Conservation (phyloP, 176 grass and related monocot genomes). For the Carex kokanica region DNA sequence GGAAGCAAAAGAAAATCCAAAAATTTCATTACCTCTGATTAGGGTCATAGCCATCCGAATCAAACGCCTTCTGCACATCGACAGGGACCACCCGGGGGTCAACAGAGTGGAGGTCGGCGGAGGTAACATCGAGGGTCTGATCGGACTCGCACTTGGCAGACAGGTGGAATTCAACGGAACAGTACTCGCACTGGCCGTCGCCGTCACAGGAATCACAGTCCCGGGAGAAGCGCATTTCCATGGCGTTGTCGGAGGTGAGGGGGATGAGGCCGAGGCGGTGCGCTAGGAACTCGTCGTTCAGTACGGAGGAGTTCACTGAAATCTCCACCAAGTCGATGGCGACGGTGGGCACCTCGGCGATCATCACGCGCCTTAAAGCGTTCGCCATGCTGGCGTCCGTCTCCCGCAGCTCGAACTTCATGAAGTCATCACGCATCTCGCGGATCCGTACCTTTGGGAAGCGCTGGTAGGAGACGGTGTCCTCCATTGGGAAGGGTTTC, state of each 20-base stretch:
- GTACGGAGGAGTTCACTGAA: conserved; percentile 84
- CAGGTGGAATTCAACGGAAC: conserved; percentile 90
- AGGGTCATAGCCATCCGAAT: conserved; percentile 31
- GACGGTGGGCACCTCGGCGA: conserved; percentile 89
- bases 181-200: conserved; percentile 83
- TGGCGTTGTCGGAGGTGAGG: conserved; percentile 73
- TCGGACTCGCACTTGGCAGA: conserved; percentile 67
- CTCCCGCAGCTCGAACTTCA: conserved; percentile 87
- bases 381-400: conserved; percentile 96
- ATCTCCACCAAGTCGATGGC: conserved; percentile 96
- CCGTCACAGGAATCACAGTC: conserved; percentile 95
- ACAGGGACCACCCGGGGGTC: conserved; percentile 65
- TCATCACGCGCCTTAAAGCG: conserved; percentile 89
- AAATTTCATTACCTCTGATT: conserved; percentile 41
- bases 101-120: conserved; percentile 55
- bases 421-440: conserved; percentile 73
- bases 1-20: not conserved
- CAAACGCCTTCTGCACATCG: conserved; percentile 42
- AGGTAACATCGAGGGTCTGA: conserved; percentile 90
- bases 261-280: conserved; percentile 94
- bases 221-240: conserved; percentile 93
- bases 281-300: conserved; percentile 96
- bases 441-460: conserved; percentile 77
- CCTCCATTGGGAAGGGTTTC: conserved; percentile 20
- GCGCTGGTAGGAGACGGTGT: conserved; percentile 57